Evolutionary conservation across 2,329 filamentous ascomycete genomes (phyloP), one percentile per base, ranked within the genome.

Genomic region (Hypoxylon rubiginosum): DNA sequence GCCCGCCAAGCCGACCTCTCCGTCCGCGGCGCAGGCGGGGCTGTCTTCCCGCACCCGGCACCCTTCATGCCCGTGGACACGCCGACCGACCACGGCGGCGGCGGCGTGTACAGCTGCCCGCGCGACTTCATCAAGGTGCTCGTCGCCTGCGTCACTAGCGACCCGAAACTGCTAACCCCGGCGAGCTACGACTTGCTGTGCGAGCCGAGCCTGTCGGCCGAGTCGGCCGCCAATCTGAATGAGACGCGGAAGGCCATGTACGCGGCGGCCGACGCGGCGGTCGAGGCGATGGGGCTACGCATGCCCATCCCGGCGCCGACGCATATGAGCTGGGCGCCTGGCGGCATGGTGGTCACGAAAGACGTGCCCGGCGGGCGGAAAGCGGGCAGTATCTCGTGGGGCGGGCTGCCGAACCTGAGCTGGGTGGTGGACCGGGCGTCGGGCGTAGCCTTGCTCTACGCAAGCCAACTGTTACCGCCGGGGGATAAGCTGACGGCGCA

Each of bases 71-170:
- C 39, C 51, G 13, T 5, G 28, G 32, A 24, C 32, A 39, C 21
- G 32, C 30, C 17, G 11, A n/a, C 32, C 51, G 32, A 41, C 51
- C 51, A 36, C 51, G 32, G 51, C 30, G 19, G 21, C 34, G 32
- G 1, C 30, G 51, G 32, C 17, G 32, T 26, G 34, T 24, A 41
- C 34, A 9, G 13, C 51, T 54, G 34, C 51, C 32, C 39, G 51
- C 51, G n/a, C 30, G 32, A 41, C 32, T 41, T 10, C 51, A 24
- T 54, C 41, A 46, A 46, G 41, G 41, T 46, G 41, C 41, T 46
- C n/a, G 41, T 19, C n/a, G 17, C 41, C n/a, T 46, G 41, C 17
- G 17, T n/a, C 41, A 21, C 41, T 7, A 46, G 41, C 41, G 41
- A 46, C 41, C 41, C 41, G 41, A 46, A 21, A 21, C 17, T 46